Evolutionary conservation across 139 green algal genomes (phyloP).

Genomic region (Chlorella sp.): DNA sequence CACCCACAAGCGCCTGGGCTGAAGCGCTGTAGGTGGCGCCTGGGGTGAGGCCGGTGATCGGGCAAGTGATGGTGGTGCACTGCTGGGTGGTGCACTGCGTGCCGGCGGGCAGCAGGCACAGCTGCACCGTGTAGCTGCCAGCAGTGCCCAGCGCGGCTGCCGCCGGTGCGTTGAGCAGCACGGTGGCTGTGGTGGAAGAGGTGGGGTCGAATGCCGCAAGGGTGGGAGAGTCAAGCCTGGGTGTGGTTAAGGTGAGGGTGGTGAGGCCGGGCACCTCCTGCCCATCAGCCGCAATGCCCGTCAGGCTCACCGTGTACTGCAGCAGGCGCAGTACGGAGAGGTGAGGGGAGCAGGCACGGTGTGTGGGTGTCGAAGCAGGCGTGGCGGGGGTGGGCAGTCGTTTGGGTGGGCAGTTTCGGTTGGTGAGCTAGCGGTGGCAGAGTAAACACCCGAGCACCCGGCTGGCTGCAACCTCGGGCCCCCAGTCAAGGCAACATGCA

Average conservation of each 20-base stretch:
- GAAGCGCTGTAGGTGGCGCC: not conserved
- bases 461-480: no score
- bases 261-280: not conserved
- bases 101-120: slow-evolving; percentile 1
- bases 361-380: not conserved
- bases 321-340: not conserved
- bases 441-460: no score
- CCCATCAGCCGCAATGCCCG: not conserved
- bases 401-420: not conserved
- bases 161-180: slow-evolving; percentile 3
- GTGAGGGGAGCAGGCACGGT: not conserved
- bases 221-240: not conserved
- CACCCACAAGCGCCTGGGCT: not conserved
- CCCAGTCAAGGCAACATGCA: no score
- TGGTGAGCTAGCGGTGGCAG: no score
- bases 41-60: not conserved
- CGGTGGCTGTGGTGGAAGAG: slow-evolving; percentile 10
- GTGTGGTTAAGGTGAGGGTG: not conserved
- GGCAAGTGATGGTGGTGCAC: not conserved
- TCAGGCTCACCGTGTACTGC: slow-evolving; percentile 2
- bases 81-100: not conserved
- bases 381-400: no score
- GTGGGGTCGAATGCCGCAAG: not conserved
- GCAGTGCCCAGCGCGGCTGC: not conserved
- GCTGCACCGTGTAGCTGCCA: not conserved